Evolutionary conservation across 345 rosid species (phyloP), one percentile per base, ranked within the genome.

Genomic region (Hevea brasiliensis): DNA sequence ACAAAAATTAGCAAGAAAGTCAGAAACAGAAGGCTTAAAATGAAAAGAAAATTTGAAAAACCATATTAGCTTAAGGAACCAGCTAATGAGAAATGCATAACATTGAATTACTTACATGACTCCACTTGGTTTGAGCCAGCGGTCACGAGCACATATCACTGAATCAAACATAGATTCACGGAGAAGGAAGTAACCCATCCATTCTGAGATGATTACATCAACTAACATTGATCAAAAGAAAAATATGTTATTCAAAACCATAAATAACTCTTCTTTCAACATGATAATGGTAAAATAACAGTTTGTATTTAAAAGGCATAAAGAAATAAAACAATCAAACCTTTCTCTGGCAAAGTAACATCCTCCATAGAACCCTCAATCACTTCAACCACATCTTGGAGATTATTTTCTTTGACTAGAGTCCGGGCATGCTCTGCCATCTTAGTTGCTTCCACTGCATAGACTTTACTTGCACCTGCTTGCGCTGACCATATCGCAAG

Each of bases 151-250:
- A 78, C 85, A 86, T 32, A 94, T 92, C 72, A 94, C 99, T 0
- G 99, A 94, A 86, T 94, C 99, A 87, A 94, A 91, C 99, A 92
- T 94, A 63, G 99, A 94, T 72, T 94, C 99, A 2, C 97, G 94
- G 40, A 92, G 84, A 65, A 94, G 98, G 69, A 94, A 92, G 88
- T 92, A 92, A 13, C 99, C 99, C 99, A 94, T 94, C 99, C 99
- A 94, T 88, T 94, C 99, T 4, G 99, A 94, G 80, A 94, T 92
- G 62, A 94, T 90, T 13, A 94, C 97, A 83, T 94, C 99, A 84
- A 94, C 99, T 92, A 90, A 87, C 84, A 77, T 64, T 27, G 47
- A 74, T 27, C 73, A 73, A 18, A 55, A 65, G 35, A 55, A 56
- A 56, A 32, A 55, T 2, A 20, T 13, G 11, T 59, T 8, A 40